phyloP scores from a whole-genome alignment of 768 basidiomycete genomes.

The Serendipita sp. region DNA sequence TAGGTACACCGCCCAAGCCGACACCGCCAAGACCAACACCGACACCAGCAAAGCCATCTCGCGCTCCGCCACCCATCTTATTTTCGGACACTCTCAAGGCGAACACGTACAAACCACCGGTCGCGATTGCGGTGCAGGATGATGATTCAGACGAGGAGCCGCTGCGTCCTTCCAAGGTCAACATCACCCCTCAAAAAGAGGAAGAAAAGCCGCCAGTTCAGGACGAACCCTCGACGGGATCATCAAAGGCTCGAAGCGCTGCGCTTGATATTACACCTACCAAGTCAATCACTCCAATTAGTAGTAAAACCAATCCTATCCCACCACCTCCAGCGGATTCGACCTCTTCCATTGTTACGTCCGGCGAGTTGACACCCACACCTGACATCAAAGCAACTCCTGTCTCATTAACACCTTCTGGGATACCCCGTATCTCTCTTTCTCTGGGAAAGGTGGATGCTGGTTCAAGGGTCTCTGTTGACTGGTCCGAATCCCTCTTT shows the following conservation, averaged over 20 bases:
- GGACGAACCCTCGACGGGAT: too few species aligned
- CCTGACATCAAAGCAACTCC: not conserved
- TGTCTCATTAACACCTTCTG: not conserved
- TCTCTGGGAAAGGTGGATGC: not conserved
- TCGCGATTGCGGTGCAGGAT: not conserved
- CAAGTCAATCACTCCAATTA: not conserved
- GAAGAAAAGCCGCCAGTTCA: too few species aligned
- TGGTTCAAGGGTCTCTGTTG: not conserved
- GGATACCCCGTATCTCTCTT: not conserved
- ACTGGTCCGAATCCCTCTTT: not conserved
- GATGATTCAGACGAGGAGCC: not conserved
- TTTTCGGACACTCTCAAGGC: not conserved
- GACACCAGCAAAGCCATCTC: too few species aligned
- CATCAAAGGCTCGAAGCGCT: too few species aligned
- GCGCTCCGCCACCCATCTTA: not conserved
- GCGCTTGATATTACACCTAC: not conserved
- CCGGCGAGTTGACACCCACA: too few species aligned
- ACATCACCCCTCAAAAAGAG: too few species aligned
- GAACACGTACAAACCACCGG: slow-evolving; percentile 1
- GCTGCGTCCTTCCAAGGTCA: too few species aligned
- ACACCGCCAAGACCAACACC: not conserved
- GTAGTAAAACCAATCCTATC: too few species aligned
- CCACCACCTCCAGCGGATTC: too few species aligned
- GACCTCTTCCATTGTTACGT: too few species aligned
- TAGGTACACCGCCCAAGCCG: not conserved